Conservation (phyloP, 202 grass and related monocot genomes). For the Zizania palustris region DNA sequence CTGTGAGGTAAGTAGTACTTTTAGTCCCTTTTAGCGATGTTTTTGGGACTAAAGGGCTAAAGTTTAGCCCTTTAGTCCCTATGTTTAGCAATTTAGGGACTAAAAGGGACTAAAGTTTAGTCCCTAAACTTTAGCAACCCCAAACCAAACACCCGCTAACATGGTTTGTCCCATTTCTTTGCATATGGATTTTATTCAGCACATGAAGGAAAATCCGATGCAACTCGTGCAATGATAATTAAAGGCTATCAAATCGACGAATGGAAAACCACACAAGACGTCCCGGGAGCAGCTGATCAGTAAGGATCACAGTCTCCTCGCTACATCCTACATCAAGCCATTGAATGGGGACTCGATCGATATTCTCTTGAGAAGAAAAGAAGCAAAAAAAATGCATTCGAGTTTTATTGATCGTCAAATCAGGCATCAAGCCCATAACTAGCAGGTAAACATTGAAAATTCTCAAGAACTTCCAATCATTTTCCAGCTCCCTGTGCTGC, state of each 20-base stretch:
- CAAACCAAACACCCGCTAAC: too few relatives aligned
- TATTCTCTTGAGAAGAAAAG: conserved; percentile 20
- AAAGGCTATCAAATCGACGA: conserved; percentile 19
- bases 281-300: conserved; percentile 23
- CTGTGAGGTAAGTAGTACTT: too few relatives aligned
- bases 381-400: conserved; percentile 24
- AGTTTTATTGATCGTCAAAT: conserved; percentile 46
- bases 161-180: too few relatives aligned
- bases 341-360: conserved; percentile 20
- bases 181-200: conserved; percentile 19
- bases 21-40: too few relatives aligned
- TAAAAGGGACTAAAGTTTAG: too few relatives aligned
- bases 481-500: not conserved
- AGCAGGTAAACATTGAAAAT: conserved; percentile 8
- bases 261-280: not conserved
- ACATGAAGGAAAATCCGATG: conserved; percentile 27
- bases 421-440: conserved; percentile 16
- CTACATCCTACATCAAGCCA: not conserved
- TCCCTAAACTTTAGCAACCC: too few relatives aligned
- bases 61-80: too few relatives aligned
- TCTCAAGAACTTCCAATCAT: conserved; percentile 2
- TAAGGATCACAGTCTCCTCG: conserved; percentile 9
- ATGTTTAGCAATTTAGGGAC: too few relatives aligned
- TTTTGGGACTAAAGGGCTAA: too few relatives aligned
- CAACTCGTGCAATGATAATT: not conserved